Percentiles rank a stretch among this genome's conserved stretches.
These are phyloP conservation scores for Populus ilicifolia DNA, from an alignment of 345 rosid genomes.

Conservation along the genomic window DNA sequence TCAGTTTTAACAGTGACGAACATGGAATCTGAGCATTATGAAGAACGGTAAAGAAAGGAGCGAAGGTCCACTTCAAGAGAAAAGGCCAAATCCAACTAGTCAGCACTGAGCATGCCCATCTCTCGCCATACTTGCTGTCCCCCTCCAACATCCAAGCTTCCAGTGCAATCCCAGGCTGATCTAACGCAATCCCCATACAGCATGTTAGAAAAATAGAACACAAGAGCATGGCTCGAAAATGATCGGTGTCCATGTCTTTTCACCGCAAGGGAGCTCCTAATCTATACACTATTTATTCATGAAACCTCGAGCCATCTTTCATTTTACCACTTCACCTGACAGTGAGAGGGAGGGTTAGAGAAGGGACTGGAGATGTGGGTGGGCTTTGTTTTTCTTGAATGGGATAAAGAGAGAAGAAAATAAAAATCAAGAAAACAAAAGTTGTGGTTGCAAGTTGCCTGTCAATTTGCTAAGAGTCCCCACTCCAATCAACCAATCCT, in stretches of 20 bases:
- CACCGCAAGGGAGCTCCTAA: not conserved
- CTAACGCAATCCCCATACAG: too few relatives aligned
- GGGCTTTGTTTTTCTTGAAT: conserved; percentile 29
- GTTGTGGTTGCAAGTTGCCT: conserved; percentile 58
- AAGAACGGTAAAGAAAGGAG: conserved; percentile 1
- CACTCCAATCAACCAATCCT: conserved; percentile 27
- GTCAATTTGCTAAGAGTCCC: conserved; percentile 35
- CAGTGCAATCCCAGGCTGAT: too few relatives aligned
- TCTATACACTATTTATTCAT: not conserved
- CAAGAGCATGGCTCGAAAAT: not conserved
- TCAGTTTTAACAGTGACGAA: conserved; percentile 29
- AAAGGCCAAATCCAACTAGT: conserved; percentile 23
- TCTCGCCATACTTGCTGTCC: conserved; percentile 15
- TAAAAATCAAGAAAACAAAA: conserved; percentile 30
- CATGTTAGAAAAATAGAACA: not conserved
- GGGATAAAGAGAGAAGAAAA: conserved; percentile 12
- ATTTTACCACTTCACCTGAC: conserved; percentile 24
- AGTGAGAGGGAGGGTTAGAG: conserved; percentile 32
- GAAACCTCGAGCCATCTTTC: not conserved
- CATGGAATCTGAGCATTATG: conserved; percentile 39
- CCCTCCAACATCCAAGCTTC: not conserved
- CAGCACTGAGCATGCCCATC: conserved; percentile 22
- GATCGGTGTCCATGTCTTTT: not conserved
- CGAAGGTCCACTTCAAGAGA: conserved; percentile 17
- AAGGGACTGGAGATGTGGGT: conserved; percentile 36